Conservation (phyloP, 371 early-diverging fungal species). For the Mortierella sp. region DNA sequence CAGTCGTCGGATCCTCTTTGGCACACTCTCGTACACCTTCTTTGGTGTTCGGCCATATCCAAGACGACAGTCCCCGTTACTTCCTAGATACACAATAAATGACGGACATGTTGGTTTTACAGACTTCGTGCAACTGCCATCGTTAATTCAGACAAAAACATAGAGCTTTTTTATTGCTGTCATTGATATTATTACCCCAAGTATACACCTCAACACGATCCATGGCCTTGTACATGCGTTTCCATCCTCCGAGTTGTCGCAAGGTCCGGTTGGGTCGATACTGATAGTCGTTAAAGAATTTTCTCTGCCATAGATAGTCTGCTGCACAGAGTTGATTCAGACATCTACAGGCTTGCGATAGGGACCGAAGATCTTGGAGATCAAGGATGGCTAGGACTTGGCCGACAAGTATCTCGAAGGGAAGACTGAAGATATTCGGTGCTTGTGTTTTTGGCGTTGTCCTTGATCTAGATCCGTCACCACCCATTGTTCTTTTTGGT, state of each 20-base stretch:
- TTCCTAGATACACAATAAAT: too few relatives aligned
- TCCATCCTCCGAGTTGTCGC: slow-evolving; percentile 33
- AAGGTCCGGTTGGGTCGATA: slow-evolving; percentile 21
- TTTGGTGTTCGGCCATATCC: slow-evolving; percentile 41
- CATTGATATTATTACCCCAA: slow-evolving; percentile 32
- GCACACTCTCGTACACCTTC: slow-evolving; percentile 41
- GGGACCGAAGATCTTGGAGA: slow-evolving; percentile 10
- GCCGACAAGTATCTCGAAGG: slow-evolving; percentile 41
- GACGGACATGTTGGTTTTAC: too few relatives aligned
- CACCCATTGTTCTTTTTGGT: too few relatives aligned
- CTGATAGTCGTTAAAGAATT: slow-evolving; percentile 32
- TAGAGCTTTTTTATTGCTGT: not conserved
- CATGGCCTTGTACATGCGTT: slow-evolving; percentile 45
- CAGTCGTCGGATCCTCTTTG: slow-evolving; percentile 37
- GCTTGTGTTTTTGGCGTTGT: not conserved
- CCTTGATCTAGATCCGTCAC: too few relatives aligned
- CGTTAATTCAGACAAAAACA: too few relatives aligned
- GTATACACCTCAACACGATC: slow-evolving; percentile 47
- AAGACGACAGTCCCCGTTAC: slow-evolving; percentile 30
- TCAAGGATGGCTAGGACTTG: slow-evolving; percentile 25
- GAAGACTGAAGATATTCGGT: slow-evolving; percentile 13
- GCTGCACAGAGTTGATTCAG: slow-evolving; percentile 25
- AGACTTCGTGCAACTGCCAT: too few relatives aligned
- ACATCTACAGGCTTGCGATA: slow-evolving; percentile 9
- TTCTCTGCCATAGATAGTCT: slow-evolving; percentile 51